Base-by-base conservation (phyloP, 208 protist genomes). In the Leishmania braziliensis region DNA sequence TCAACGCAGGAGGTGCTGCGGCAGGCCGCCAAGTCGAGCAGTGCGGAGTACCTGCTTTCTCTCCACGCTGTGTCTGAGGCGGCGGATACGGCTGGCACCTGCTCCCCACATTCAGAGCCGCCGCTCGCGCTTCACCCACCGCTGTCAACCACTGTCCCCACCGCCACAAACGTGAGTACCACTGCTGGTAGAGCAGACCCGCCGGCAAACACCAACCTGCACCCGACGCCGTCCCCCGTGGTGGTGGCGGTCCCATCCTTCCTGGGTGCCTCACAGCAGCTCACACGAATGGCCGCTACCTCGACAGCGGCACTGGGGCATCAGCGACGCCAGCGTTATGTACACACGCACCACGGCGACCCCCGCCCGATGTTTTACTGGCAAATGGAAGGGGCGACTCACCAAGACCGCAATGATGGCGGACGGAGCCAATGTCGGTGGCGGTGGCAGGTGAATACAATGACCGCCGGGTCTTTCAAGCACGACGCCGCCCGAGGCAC, bases 281-380 rank as follows among this genome's bases (percentile, higher is more conserved):
- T 60, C 39, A 69, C 82, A 26, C 81, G 63, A 62, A 85, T 85
- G 71, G 77, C 82, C 9, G 77, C 77, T 2, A 85, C 77, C 60
- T 58, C 79, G 70, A 85, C 72, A 14, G 77, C 71, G 54, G 82
- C 82, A 36, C 72, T 85, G 23, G 23, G 77, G 82, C 20, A 51
- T 85, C 33, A 78, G 36, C 39, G 71, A 78, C 77, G 70, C 62
- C 58, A 73, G n/a, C 46, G 68, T 60, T 58, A 54, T 51, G 14
- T 43, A 43, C 0, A 48, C 58, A 26, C 75, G 56, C 56, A 46
- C 80, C 8, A 48, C 74, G 10, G 65, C 62, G 48, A 54, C 81
- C 6, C 6, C 18, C 53, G 50, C 48, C 70, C 10, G 53, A 63
- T 62, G 36, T 20, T 2, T 63, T 10, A 2, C 36, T 76, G 51